A percentile compares a stretch with the other conserved stretches of the same genome.
phyloP scores from a whole-genome alignment of 768 basidiomycete genomes.

The Lyophyllum semitale region DNA sequence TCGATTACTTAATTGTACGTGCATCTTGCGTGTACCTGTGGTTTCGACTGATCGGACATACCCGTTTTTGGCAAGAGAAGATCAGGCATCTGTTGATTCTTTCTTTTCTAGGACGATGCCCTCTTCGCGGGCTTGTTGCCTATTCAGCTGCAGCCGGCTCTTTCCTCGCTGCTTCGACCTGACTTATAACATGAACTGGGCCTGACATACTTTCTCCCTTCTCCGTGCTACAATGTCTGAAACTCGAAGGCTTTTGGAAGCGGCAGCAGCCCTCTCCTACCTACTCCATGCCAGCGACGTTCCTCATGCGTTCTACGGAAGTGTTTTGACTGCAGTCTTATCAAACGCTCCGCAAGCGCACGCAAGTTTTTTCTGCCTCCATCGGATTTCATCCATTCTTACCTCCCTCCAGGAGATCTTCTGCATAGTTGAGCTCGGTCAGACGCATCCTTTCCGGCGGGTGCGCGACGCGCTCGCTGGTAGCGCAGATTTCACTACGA shows the following conservation, averaged over 20 bases:
- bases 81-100: constrained; percentile 48
- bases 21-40: constrained; percentile 33
- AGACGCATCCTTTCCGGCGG: constrained; percentile 74
- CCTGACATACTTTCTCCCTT: constrained; percentile 35
- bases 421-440: constrained; percentile 81
- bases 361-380: constrained; percentile 40
- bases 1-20: background rate
- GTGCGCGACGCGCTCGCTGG: constrained; percentile 75
- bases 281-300: constrained; percentile 57
- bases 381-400: constrained; percentile 6
- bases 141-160: constrained; percentile 40
- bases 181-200: constrained; percentile 55
- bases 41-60: constrained; percentile 48
- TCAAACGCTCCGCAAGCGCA: constrained; percentile 66
- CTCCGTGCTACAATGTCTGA: constrained; percentile 57
- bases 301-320: constrained; percentile 84
- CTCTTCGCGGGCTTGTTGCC: constrained; percentile 54
- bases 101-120: constrained; percentile 44
- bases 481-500: constrained; percentile 63
- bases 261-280: constrained; percentile 72
- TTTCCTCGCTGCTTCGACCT: constrained; percentile 40
- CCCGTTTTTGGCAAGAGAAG: constrained; percentile 42
- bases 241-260: constrained; percentile 73
- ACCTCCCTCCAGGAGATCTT: constrained; percentile 65
- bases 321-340: constrained; percentile 68